Base-by-base conservation (phyloP, 805 yeast genomes). In the Lachancea nothofagi region DNA sequence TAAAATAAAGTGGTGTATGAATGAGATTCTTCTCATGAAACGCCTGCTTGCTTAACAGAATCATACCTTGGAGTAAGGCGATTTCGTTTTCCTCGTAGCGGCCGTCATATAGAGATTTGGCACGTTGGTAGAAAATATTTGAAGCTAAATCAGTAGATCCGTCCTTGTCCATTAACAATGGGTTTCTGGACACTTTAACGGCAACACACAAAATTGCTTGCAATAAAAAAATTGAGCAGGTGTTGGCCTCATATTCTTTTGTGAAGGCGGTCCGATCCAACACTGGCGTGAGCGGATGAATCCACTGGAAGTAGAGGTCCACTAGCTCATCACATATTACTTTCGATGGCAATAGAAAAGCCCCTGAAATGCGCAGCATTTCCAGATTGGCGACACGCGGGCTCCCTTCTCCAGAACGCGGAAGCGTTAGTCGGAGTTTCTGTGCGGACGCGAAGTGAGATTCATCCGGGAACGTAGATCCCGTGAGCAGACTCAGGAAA, bases 381-480 rank as follows among this genome's bases (percentile, higher is more conserved):
- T 38, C 41, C 22, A 38, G 17, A 36, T 38, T 38, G 21, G 41
- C 41, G 31, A 38, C 36, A 13, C 36, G 30, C 24, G 41, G 41
- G 36, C 22, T 31, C 6, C 36, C 36, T 10, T 23, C 34, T 18
- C 41, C 41, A 14, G 22, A 18, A 3, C 15, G 41, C 12, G 41
- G 41, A 12, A 38, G 36, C 21, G 41, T 23, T 13, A 21, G 18
- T 12, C 36, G 36, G 19, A 38, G 36, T 24, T 38, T 38, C 28
- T 38, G 28, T 6, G 36, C 41, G 12, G 36, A 25, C 26, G 33
- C 41, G 32, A 38, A 38, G 28, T 38, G 26, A 20, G 36, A 38
- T 12, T 33, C 41, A 21, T 38, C 36, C 10, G 28, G 33, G 31
- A 38, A 38, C 18, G 41, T 19, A 6, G 41, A 30, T 9, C 41